Evolutionary conservation across 2,329 filamentous ascomycete species (phyloP), one percentile per base, ranked within the genome.

Genomic region (Exophiala sp.): DNA sequence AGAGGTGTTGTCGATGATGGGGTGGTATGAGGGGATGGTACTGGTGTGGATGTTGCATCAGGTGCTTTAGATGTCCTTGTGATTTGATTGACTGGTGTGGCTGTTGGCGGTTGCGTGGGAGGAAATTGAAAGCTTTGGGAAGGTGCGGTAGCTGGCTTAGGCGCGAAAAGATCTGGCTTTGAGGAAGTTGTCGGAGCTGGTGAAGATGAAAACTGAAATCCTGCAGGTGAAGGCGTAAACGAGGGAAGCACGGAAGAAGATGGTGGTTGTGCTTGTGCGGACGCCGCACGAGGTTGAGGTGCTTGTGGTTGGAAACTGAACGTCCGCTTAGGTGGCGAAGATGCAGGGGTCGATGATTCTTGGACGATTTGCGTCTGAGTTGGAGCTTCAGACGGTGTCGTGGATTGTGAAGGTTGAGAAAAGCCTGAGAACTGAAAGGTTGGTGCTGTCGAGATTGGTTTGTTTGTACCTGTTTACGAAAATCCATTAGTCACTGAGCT

Each of bases 71-170:
- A 12, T 16, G 35, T 40, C 12, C 48, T 10, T 34, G 21, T 39
- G 29, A 12, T 24, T 16, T 54, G 51, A 42, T 21, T 39, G 20
- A 32, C 14, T 7, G 51, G 9, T 9, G 42, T 14, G 35, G 35
- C 32, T 16, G 47, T 10, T 32, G 46, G 18, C 11, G 36, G 11
- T 51, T 46, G 42, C 3, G 43, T 29, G n/a, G 43, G 24, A 38
- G 52, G 52, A 34, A 47, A 55, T 38, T 51, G 51, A 41, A 51
- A 51, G 6, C 11, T 41, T 40, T 41, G 41, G 5, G 50, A 50
- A 47, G 52, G 6, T 32, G 41, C 21, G 33, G 40, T 40, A 11
- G 41, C 10, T 10, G 41, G 41, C 33, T 40, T 21, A 2, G 24
- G 21, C 3, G 34, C 3, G 34, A 46, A 38, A 29, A 39, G 32